Percentiles rank a stretch among this genome's conserved stretches.
Conservation (phyloP, 2,329 filamentous ascomycete species). For the Penicillium palitans region DNA sequence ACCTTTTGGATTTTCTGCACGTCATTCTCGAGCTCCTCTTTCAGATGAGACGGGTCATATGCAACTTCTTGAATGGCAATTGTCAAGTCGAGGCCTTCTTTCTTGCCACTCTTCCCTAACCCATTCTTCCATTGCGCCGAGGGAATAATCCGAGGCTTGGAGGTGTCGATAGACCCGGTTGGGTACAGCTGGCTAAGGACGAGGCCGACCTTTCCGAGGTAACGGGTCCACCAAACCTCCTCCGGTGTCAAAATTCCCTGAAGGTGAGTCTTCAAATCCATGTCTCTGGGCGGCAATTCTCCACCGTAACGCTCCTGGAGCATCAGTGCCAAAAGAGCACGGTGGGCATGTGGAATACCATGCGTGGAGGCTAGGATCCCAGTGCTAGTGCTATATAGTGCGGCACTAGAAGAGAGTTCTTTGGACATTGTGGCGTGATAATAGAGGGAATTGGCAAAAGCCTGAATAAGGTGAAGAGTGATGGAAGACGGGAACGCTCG, state of each 20-base stretch:
- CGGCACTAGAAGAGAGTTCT: constrained; percentile 34
- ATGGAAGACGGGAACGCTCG: constrained; percentile 29
- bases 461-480: constrained; percentile 29
- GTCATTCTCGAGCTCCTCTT: constrained; percentile 26
- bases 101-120: constrained; percentile 35
- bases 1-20: constrained; percentile 35
- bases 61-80: constrained; percentile 27
- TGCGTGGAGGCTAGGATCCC: constrained; percentile 36
- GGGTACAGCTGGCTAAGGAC: constrained; percentile 36
- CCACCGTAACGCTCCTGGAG: constrained; percentile 38
- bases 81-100: constrained; percentile 31
- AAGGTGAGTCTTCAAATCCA: constrained; percentile 30
- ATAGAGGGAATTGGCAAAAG: constrained; percentile 37
- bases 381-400: constrained; percentile 35
- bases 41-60: constrained; percentile 28
- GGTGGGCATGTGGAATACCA: constrained; percentile 36
- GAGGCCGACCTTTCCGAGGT: constrained; percentile 34
- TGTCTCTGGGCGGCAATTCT: constrained; percentile 36
- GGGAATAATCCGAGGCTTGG: constrained; percentile 29
- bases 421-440: constrained; percentile 35
- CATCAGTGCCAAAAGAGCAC: constrained; percentile 36
- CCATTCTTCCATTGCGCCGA: constrained; percentile 31
- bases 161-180: constrained; percentile 29
- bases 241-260: constrained; percentile 32
- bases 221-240: constrained; percentile 39